Base-by-base conservation (phyloP, 768 basidiomycete species). In the Boletus tomentosulus region DNA sequence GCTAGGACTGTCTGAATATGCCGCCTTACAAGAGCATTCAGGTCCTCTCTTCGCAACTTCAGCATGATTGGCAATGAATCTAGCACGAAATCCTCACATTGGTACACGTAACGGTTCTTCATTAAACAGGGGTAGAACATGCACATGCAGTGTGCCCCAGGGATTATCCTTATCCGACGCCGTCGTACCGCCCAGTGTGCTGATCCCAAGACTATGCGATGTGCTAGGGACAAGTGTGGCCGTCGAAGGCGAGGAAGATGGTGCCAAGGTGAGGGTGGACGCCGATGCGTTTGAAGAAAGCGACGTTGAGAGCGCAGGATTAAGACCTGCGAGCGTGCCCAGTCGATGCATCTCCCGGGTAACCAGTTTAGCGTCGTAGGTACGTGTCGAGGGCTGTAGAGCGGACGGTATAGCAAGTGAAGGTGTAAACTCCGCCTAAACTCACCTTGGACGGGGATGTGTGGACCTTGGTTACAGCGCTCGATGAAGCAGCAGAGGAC, bases 111-210 rank as follows among this genome's bases (percentile, higher is more conserved):
- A 77, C 3, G 88, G 86, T 64, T 94, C 90, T 34, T 92, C 89
- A 48, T 95, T 95, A 75, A 98, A 98, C 4, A 96, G 71, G 1
- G 94, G 94, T 3, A 98, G 74, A 33, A 97, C 87, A 66, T 92
- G 85, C 31, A 95, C 84, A 68, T 94, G 90, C 22, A 98, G 72
- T 24, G 83, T 74, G 46, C 83, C 82, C 92, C 92, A 96, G 11
- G 93, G 89, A 60, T 74, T 76, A 43, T 91, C 89, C 10, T 77
- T 72, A 3, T 77, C 74, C 1, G 76, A 68, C 11, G 73, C 70
- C 1, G 75, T 49, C 16, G 55, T 30, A 46, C 59, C 33, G 45
- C 59, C 46, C 31, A 66, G 12, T 25, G 63, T 19, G 28, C 53
- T 62, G 28, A 68, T 57, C 11, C 60, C 62, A 44, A 61, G 64